Conservation (phyloP, 805 yeast genomes). For the Candida stauntonica region DNA sequence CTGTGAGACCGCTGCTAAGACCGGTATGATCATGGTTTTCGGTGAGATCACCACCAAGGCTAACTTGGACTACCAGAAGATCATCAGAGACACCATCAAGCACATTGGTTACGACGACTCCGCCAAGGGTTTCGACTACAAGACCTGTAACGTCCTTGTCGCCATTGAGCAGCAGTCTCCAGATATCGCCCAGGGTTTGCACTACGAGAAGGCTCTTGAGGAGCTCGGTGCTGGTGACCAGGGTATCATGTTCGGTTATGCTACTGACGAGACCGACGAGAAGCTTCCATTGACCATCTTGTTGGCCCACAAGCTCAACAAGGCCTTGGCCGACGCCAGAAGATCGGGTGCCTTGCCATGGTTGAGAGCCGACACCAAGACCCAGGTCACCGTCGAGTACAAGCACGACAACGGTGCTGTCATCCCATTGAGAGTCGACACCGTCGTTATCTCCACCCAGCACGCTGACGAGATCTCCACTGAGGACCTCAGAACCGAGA, state of each 20-base stretch:
- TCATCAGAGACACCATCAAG: slow-evolving; percentile 96
- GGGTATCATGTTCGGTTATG: slow-evolving; percentile 99
- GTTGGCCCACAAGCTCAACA: slow-evolving; percentile 93
- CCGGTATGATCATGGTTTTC: slow-evolving; percentile 99
- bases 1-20: slow-evolving; percentile 98
- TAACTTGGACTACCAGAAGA: slow-evolving; percentile 90
- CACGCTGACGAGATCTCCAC: slow-evolving; percentile 95
- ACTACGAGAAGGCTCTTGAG: slow-evolving; percentile 91
- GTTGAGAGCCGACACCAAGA: slow-evolving; percentile 99
- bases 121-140: slow-evolving; percentile 97
- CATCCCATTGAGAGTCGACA: slow-evolving; percentile 93
- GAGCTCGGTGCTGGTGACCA: slow-evolving; percentile 99
- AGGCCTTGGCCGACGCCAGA: slow-evolving; percentile 95
- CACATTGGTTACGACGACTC: slow-evolving; percentile 96
- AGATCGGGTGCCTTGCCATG: slow-evolving; percentile 91
- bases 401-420: slow-evolving; percentile 92
- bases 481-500: slow-evolving; percentile 80
- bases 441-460: slow-evolving; percentile 95
- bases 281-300: slow-evolving; percentile 91
- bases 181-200: slow-evolving; percentile 99
- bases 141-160: slow-evolving; percentile 97
- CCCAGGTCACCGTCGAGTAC: slow-evolving; percentile 98
- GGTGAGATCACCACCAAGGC: slow-evolving; percentile 99
- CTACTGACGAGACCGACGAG: slow-evolving; percentile 98
- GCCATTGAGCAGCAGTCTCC: slow-evolving; percentile 99